Percentiles rank a stretch among this genome's conserved stretches.
phyloP scores from a whole-genome alignment of 1,284 basidiomycete genomes.

The Pascua sp. region DNA sequence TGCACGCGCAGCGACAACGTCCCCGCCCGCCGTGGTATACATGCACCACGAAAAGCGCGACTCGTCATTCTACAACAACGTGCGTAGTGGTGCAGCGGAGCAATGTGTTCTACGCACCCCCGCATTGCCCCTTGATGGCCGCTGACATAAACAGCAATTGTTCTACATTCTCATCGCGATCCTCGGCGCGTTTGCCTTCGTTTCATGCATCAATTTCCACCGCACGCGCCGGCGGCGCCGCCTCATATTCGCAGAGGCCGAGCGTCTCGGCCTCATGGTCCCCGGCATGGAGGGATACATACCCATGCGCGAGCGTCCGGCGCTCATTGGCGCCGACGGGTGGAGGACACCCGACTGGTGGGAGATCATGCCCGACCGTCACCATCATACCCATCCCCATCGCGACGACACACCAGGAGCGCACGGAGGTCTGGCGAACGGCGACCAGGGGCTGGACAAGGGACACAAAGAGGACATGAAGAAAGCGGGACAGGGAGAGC shows the following conservation, averaged over 20 bases:
- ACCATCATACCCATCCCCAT: not conserved
- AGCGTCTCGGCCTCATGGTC: slow-evolving; percentile 40
- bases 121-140: not conserved
- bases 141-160: slow-evolving; percentile 21
- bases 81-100: no score
- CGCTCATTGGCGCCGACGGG: slow-evolving; percentile 25
- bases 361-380: slow-evolving; percentile 24
- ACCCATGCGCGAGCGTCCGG: slow-evolving; percentile 34
- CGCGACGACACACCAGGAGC: not conserved
- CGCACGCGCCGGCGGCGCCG: slow-evolving; percentile 34
- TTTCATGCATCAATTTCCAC: slow-evolving; percentile 36
- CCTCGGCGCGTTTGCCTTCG: slow-evolving; percentile 36
- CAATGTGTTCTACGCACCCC: no score
- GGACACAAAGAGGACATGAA: no score
- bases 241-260: slow-evolving; percentile 37
- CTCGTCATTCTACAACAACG: not conserved
- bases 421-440: not conserved
- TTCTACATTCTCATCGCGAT: slow-evolving; percentile 49
- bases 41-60: no score
- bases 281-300: slow-evolving; percentile 46
- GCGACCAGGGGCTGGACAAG: no score
- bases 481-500: not conserved
- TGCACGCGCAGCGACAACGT: no score
- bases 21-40: no score
- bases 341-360: slow-evolving; percentile 40